phyloP scores from a whole-genome alignment of 164 flowering plant species.

The Warburgia ugandensis region DNA sequence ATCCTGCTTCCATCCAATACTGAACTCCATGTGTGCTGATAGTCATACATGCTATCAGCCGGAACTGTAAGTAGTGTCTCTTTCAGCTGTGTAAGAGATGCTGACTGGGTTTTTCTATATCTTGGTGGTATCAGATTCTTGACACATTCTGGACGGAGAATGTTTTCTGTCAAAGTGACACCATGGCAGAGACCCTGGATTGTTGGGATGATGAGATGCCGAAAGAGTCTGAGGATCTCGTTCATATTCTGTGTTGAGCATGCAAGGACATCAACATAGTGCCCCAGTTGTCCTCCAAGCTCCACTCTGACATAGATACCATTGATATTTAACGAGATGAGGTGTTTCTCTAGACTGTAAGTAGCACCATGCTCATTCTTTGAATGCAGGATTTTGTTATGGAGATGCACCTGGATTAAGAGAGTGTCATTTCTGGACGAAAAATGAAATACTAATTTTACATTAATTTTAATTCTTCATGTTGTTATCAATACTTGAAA shows the following conservation, averaged over 20 bases:
- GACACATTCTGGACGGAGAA: conserved; percentile 75
- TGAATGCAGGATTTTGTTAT: conserved; percentile 58
- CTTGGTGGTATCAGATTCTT: conserved; percentile 67
- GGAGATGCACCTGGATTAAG: conserved; percentile 67
- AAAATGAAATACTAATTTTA: no score
- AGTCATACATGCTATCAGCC: conserved; percentile 86
- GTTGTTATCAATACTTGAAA: no score
- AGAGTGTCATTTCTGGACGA: background rate
- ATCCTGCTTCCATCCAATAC: conserved; percentile 61
- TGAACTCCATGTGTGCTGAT: conserved; percentile 83
- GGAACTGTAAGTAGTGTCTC: conserved; percentile 76
- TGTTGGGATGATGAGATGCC: conserved; percentile 75
- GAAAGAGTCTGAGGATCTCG: conserved; percentile 65
- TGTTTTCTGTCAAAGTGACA: conserved; percentile 49
- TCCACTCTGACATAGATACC: conserved; percentile 77
- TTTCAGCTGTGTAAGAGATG: conserved; percentile 49
- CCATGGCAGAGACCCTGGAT: conserved; percentile 71
- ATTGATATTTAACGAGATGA: conserved; percentile 63
- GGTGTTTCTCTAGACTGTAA: conserved; percentile 74
- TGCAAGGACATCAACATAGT: conserved; percentile 75
- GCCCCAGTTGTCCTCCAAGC: conserved; percentile 74
- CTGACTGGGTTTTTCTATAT: conserved; percentile 49
- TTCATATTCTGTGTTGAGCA: conserved; percentile 74
- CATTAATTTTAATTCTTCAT: no score
- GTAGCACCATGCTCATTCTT: conserved; percentile 68